Evolutionary conservation across 768 basidiomycete genomes (phyloP).

Genomic region (Suillus spraguei): DNA sequence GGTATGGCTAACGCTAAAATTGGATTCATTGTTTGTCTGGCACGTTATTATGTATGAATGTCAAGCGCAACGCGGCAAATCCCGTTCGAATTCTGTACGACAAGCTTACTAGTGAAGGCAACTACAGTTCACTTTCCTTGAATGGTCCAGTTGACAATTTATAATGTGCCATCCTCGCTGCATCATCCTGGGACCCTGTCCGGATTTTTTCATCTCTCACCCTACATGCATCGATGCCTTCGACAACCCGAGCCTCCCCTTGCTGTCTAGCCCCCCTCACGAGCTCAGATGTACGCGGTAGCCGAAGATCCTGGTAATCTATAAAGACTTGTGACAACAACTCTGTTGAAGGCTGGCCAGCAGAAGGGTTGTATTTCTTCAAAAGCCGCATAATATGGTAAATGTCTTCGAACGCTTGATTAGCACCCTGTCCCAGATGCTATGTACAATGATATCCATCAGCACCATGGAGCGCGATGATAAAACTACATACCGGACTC

Average conservation of each 20-base stretch:
- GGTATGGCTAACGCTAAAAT: neutral
- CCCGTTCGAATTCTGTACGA: neutral
- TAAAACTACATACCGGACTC: conserved; percentile 38
- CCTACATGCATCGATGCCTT: conserved; percentile 34
- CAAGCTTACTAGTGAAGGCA: too few relatives aligned
- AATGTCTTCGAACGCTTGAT: conserved; percentile 47
- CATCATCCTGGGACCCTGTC: neutral
- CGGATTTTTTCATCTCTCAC: conserved; percentile 29
- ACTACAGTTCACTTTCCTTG: conserved; percentile 13
- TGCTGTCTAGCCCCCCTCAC: conserved; percentile 37
- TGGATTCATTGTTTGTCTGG: too few relatives aligned
- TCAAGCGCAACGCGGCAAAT: neutral
- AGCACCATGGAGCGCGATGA: neutral
- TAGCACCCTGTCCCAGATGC: conserved; percentile 51
- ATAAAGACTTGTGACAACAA: conserved; percentile 34
- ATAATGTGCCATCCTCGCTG: neutral
- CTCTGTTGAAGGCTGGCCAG: conserved; percentile 28
- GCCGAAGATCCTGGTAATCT: conserved; percentile 37
- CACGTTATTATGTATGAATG: too few relatives aligned
- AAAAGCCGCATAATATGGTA: conserved; percentile 39
- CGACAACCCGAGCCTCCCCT: conserved; percentile 38
- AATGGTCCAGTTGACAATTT: conserved; percentile 13
- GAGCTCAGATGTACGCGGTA: conserved; percentile 37
- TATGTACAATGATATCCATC: conserved; percentile 16
- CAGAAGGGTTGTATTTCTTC: conserved; percentile 31